Base-by-base conservation (phyloP, 2,329 filamentous ascomycete genomes). In the Leptodontidium sp. region DNA sequence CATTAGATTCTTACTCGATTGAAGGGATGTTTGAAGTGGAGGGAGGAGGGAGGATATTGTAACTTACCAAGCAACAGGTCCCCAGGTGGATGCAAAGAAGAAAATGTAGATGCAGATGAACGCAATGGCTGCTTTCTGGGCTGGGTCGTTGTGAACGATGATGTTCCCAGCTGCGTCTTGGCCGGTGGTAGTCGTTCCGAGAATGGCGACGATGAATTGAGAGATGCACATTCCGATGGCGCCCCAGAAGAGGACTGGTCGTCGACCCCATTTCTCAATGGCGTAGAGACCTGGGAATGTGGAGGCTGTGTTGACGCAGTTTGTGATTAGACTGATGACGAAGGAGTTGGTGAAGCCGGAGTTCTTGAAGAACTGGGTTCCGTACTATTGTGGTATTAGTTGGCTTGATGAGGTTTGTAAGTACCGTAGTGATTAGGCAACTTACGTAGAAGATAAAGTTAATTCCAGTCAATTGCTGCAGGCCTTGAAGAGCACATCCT, bases 51-150 rank as follows among this genome's bases (percentile, higher is more conserved):
- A 12, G 38, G 38, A 12, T 7, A 11, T 9, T 87, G 90, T 89
- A 12, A 40, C 38, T 40, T 11, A 40, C 38, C 91, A 94, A 61
- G 91, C 87, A 61, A 83, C n/a, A 85, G 91, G 80, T 91, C 91
- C 57, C 90, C 90, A 93, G 1, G 89, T 91, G 2, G 86, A 85
- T 45, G 90, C 90, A 74, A 92, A 93, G 84, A 91, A 92, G 83
- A 91, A 91, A 78, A 93, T 92, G 80, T 90, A 92, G 73, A 92
- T 84, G 80, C 90, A 92, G 43, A 89, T 83, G 68, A 90, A 90
- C 1, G 87, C 84, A 26, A 90, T 87, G 35, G 84, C 82, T 0
- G 84, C 84, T 75, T 87, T 87, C 70, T 88, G 86, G 0, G 84
- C 87, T 0, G 78, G 79, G 2, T 85, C 64, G 70, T 84, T 87